Evolutionary conservation across 2,329 filamentous ascomycete genomes (phyloP).

Genomic region (Trichoderma sp.): DNA sequence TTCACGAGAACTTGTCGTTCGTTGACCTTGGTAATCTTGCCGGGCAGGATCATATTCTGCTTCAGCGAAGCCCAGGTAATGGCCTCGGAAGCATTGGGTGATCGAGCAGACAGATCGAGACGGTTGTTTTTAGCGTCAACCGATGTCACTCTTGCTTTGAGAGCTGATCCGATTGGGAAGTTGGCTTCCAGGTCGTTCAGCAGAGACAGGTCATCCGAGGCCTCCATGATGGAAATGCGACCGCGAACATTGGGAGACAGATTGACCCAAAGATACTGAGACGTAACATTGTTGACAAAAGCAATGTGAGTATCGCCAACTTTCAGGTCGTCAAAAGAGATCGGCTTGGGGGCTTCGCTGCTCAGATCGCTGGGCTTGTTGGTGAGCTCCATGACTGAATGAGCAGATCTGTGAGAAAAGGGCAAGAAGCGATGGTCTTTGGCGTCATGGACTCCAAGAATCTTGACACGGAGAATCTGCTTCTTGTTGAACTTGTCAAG

Average conservation of each 20-base stretch:
- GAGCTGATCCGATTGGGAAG: conserved; percentile 86
- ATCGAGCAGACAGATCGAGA: conserved; percentile 79
- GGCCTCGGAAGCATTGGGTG: conserved; percentile 46
- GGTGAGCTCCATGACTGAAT: conserved; percentile 84
- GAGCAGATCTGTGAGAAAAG: conserved; percentile 79
- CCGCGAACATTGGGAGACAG: conserved; percentile 85
- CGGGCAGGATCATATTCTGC: conserved; percentile 77
- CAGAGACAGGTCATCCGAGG: conserved; percentile 80
- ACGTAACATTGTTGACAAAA: conserved; percentile 85
- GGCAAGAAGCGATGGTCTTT: conserved; percentile 88
- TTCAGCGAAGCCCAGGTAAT: conserved; percentile 71
- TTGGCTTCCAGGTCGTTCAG: conserved; percentile 72
- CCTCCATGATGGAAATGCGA: conserved; percentile 76
- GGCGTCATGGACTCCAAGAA: conserved; percentile 86
- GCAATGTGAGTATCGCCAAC: conserved; percentile 71
- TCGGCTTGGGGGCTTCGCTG: conserved; percentile 42
- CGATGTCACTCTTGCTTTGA: conserved; percentile 74
- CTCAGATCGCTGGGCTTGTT: conserved; percentile 69
- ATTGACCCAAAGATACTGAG: conserved; percentile 85
- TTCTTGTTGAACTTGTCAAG: conserved; percentile 69
- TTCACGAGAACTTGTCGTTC: conserved; percentile 84
- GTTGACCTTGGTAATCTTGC: conserved; percentile 78
- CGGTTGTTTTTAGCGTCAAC: conserved; percentile 71
- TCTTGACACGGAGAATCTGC: conserved; percentile 68
- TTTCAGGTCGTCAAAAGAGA: conserved; percentile 71